Base-by-base conservation (phyloP, 331 rosid species). In the Rosa hybrid region DNA sequence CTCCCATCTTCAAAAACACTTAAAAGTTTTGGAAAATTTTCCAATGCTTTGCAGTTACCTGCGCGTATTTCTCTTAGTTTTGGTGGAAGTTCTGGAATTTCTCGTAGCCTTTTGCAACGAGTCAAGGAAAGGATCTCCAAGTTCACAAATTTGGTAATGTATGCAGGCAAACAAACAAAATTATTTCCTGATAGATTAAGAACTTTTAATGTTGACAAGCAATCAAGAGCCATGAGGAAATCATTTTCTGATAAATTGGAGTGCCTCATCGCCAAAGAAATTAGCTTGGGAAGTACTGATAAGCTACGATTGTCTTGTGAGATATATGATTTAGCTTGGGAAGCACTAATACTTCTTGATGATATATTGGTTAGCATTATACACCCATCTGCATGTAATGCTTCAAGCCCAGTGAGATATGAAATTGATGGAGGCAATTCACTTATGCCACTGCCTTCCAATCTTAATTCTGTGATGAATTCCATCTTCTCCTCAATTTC, bases 21-120 rank as follows among this genome's bases (percentile, higher is more conserved):
- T 17, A 1, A 7, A 18, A 25, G 34, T 1, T 13, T 25, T 20
- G 62, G 17, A 13, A 77, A 48, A 6, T 7, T 4, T 42, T 77
- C 62, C 48, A 48, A 62, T 27, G 16, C 30, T 17, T 1, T 16
- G 80, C 80, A 77, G 23, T 20, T 6, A 5, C 25, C 25, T 12
- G 72, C 80, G 1, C 8, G 11, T 11, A 63, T 23, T 11, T 2
- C 10, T 25, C 25, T 16, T 6, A 77, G 1, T 13, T 59, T 63
- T 4, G 18, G 7, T 23, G 80, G 72, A 77, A 77, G 73, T 42
- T 77, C 16, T 65, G 72, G 72, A n/a, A 77, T 6, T 12, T 57
- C 48, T 64, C 18, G 30, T 16, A 77, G 71, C 0, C 30, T 77
- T 1, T 51, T 27, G 57, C 78, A 74, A 20, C 57, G 8, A 9